Percentiles rank a stretch among this genome's conserved stretches.
phyloP scores from a whole-genome alignment of 805 yeast species.

The Wickerhamomyces bisporus region DNA sequence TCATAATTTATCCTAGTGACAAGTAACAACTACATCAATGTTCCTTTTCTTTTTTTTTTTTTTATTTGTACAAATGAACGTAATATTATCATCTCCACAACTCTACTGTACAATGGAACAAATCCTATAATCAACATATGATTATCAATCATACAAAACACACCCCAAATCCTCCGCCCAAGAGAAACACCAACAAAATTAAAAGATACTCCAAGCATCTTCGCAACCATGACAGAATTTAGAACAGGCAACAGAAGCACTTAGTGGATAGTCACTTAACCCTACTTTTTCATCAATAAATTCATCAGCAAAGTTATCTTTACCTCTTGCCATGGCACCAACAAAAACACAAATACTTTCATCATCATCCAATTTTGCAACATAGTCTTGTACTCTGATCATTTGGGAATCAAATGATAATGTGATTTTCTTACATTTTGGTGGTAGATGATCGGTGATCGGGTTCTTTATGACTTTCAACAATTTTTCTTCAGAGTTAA shows the following conservation, averaged over 20 bases:
- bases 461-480: slow-evolving; percentile 95
- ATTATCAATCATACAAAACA: too few species aligned
- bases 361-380: slow-evolving; percentile 69
- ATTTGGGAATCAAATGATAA: slow-evolving; percentile 90
- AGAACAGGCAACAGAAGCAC: slow-evolving; percentile 97
- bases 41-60: too few species aligned
- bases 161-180: too few species aligned
- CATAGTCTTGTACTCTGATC: slow-evolving; percentile 83
- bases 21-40: too few species aligned
- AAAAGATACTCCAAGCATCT: slow-evolving; percentile 86
- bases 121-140: too few species aligned
- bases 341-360: slow-evolving; percentile 97
- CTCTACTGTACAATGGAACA: neutral
- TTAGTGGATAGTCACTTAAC: slow-evolving; percentile 88
- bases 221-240: slow-evolving; percentile 98
- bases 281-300: slow-evolving; percentile 95
- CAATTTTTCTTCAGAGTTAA: slow-evolving; percentile 90
- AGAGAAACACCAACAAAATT: too few species aligned
- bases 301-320: slow-evolving; percentile 96
- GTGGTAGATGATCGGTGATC: slow-evolving; percentile 92
- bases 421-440: slow-evolving; percentile 91
- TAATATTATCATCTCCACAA: too few species aligned
- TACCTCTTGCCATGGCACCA: slow-evolving; percentile 99
- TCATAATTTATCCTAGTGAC: too few species aligned
- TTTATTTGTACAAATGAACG: too few species aligned